Evolutionary conservation across 2,329 filamentous ascomycete genomes (phyloP), one percentile per base, ranked within the genome.

Genomic region (Fusarium sp.): DNA sequence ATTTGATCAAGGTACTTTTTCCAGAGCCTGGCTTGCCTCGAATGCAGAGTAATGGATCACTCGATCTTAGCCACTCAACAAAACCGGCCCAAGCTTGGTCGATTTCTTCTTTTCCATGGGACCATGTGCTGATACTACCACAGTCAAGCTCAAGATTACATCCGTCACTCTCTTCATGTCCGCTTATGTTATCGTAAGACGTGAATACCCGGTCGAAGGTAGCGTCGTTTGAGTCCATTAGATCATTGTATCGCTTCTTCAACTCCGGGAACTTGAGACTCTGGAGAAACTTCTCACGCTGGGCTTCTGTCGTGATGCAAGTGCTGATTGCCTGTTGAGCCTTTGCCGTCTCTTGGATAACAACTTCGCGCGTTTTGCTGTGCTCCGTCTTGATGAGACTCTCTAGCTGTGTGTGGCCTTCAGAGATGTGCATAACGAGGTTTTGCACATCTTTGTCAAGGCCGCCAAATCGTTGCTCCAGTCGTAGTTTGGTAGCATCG

Each of bases 1-100:
- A 58, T 2, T 60, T 67, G 0, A 67, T 8, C 4, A 68, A 9
- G 0, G 61, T 63, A 9, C 64, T 67, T 40, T 68, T 65, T 0
- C 58, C 64, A 1, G 61, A 65, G 0, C 64, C 64, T 6, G 64
- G 46, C 3, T 67, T 67, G 2, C 65, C 65, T 9, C 3, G 29
- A 7, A 67, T 32, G 4, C 34, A 65, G 1, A 63, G 63, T 2
- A 60, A 9, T 0, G 3, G 2, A 0, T 46, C 8, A 1, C n/a
- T 22, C 1, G 61, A 62, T n/a, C 13, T 3, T 0, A 65, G 12
- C 58, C 61, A 67, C 0, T 35, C 1, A 6, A 44, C 13, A 5
- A 63, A 57, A 2, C 0, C 39, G 4, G 4, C 7, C 59, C 62
- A 65, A 2, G 3, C 9, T 2, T 11, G 0, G 6, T 53, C 45